Percentiles rank a stretch among this genome's conserved stretches.
phyloP scores from a whole-genome alignment of 2,329 filamentous ascomycete species.

The Phialemonium atrogriseum region DNA sequence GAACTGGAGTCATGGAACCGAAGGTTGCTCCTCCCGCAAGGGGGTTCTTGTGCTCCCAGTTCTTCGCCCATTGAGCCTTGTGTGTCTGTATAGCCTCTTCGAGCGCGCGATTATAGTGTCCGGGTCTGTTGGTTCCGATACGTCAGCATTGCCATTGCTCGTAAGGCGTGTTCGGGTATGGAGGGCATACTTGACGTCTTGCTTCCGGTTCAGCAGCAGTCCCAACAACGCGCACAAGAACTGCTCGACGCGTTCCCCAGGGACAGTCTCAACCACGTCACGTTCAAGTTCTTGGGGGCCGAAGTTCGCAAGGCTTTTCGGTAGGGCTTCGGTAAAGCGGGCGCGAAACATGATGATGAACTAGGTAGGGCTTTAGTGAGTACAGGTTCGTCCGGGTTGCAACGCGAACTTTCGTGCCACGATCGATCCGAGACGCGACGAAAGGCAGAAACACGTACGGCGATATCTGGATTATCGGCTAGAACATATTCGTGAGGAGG shows the following conservation, averaged over 20 bases:
- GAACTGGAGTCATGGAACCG: slow-evolving; percentile 68
- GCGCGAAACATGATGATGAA: slow-evolving; percentile 98
- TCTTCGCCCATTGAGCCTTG: slow-evolving; percentile 77
- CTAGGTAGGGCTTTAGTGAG: slow-evolving; percentile 33
- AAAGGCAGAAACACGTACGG: slow-evolving; percentile 55
- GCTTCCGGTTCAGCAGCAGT: slow-evolving; percentile 90
- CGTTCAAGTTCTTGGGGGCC: slow-evolving; percentile 92
- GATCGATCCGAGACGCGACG: slow-evolving; percentile 27
- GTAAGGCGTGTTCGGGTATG: neutral
- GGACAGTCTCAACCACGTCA: slow-evolving; percentile 68
- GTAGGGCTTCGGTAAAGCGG: slow-evolving; percentile 84
- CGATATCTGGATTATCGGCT: slow-evolving; percentile 85
- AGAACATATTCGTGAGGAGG: slow-evolving; percentile 85
- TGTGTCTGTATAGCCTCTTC: slow-evolving; percentile 87
- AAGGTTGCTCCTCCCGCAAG: slow-evolving; percentile 75
- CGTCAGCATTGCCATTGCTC: slow-evolving; percentile 11
- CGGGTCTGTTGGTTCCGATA: slow-evolving; percentile 50
- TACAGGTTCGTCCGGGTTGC: slow-evolving; percentile 18
- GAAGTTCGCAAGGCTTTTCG: slow-evolving; percentile 78
- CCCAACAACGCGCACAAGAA: slow-evolving; percentile 84
- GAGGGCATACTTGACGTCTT: slow-evolving; percentile 83
- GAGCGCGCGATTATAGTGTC: slow-evolving; percentile 85
- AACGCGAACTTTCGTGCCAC: slow-evolving; percentile 48
- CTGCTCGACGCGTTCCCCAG: slow-evolving; percentile 78
- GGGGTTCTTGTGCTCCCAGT: slow-evolving; percentile 79